Evolutionary conservation across 2,329 filamentous ascomycete species (phyloP).

Genomic region (Alternaria viburni): DNA sequence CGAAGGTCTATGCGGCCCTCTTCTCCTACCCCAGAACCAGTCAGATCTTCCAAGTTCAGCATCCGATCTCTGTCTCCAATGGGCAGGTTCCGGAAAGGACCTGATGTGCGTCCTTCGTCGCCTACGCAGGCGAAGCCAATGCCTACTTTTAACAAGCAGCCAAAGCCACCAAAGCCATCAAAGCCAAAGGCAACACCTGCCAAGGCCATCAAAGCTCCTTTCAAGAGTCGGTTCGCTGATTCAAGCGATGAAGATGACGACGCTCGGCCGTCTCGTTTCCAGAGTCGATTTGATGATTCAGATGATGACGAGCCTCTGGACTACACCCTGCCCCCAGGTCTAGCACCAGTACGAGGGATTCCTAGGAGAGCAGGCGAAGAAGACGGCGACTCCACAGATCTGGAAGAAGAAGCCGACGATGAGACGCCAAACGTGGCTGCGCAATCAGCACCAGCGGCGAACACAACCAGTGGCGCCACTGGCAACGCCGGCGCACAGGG

Average conservation of each 20-base stretch:
- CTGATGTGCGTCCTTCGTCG: slow-evolving; percentile 17
- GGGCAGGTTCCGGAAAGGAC: slow-evolving; percentile 57
- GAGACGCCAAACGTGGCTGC: slow-evolving; percentile 14
- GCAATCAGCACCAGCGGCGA: slow-evolving; percentile 24
- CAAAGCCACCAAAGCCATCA: slow-evolving; percentile 18
- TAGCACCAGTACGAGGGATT: slow-evolving; percentile 65
- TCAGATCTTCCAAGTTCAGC: slow-evolving; percentile 65
- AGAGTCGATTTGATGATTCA: slow-evolving; percentile 58
- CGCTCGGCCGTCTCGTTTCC: slow-evolving; percentile 45
- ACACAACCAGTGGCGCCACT: slow-evolving; percentile 16
- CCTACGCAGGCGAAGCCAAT: slow-evolving; percentile 23
- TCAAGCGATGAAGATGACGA: slow-evolving; percentile 67
- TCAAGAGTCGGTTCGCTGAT: slow-evolving; percentile 66
- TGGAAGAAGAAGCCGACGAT: slow-evolving; percentile 53
- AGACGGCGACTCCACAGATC: slow-evolving; percentile 63
- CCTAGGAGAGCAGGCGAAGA: slow-evolving; percentile 61
- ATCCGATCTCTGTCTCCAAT: slow-evolving; percentile 74
- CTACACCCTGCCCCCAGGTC: slow-evolving; percentile 46
- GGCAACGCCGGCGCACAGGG: slow-evolving; percentile 32
- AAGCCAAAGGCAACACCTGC: slow-evolving; percentile 25
- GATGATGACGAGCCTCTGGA: slow-evolving; percentile 63
- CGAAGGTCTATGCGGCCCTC: slow-evolving; percentile 43
- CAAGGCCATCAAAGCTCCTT: slow-evolving; percentile 26
- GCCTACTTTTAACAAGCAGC: slow-evolving; percentile 26
- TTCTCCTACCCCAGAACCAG: slow-evolving; percentile 37